These are phyloP conservation scores for Carex sylvatica DNA, from an alignment of 202 grass and related monocot species.

Conservation along the genomic window DNA sequence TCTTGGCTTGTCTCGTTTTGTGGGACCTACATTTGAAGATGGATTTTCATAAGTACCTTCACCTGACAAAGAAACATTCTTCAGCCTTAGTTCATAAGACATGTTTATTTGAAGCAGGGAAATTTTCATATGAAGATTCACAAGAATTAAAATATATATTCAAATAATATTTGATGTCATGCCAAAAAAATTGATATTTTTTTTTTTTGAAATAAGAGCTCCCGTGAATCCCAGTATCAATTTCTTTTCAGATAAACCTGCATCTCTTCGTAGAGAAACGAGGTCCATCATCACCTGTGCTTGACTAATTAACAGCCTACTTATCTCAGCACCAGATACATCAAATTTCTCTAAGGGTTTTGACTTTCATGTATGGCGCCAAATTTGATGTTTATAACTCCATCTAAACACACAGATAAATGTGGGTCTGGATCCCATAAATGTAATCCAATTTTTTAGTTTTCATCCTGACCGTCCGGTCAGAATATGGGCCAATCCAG, in stretches of 20 bases:
- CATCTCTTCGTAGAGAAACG: too few relatives aligned
- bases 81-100: neutral
- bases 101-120: neutral
- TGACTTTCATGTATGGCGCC: neutral
- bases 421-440: too few relatives aligned
- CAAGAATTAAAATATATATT: neutral
- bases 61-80: conserved; percentile 24
- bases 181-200: neutral
- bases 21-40: conserved; percentile 2
- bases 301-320: neutral
- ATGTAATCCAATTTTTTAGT: too few relatives aligned
- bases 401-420: neutral
- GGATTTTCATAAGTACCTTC: conserved; percentile 31
- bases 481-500: too few relatives aligned
- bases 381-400: neutral
- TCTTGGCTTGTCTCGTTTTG: conserved; percentile 12
- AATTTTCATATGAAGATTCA: neutral
- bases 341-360: neutral
- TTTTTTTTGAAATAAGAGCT: neutral
- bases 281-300: too few relatives aligned
- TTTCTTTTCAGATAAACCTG: too few relatives aligned
- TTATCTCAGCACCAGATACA: neutral
- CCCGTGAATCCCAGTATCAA: too few relatives aligned
- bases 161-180: neutral
- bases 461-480: too few relatives aligned